These are phyloP conservation scores for Boletus sensibilis DNA, from an alignment of 768 basidiomycete genomes.

Conservation along the genomic window DNA sequence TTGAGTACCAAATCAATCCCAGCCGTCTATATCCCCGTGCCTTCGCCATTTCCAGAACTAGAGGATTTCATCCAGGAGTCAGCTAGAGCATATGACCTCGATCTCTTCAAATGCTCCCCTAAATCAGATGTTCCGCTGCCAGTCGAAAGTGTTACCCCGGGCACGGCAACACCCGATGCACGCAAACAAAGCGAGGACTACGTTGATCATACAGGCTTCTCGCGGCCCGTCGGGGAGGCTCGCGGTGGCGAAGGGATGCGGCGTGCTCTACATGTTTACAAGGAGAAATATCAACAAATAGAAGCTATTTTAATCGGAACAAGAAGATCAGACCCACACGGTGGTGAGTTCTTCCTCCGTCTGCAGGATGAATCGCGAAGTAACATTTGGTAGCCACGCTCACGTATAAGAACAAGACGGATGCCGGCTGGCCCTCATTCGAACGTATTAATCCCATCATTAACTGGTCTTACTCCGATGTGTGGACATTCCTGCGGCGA, in stretches of 20 bases:
- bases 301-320: constrained; percentile 89
- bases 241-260: constrained; percentile 76
- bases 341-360: constrained; percentile 58
- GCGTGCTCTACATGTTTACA: constrained; percentile 70
- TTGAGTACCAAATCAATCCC: constrained; percentile 48
- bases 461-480: constrained; percentile 87
- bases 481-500: constrained; percentile 83
- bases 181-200: constrained; percentile 9
- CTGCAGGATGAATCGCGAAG: not conserved
- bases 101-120: constrained; percentile 50
- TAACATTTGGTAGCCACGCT: constrained; percentile 55
- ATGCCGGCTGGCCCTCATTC: constrained; percentile 85
- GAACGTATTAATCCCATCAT: constrained; percentile 94
- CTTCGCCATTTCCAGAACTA: constrained; percentile 81
- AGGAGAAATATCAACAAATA: constrained; percentile 61
- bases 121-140: constrained; percentile 42
- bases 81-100: constrained; percentile 64
- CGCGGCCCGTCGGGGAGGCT: constrained; percentile 46
- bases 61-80: constrained; percentile 79
- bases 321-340: constrained; percentile 87
- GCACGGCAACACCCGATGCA: constrained; percentile 28
- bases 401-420: constrained; percentile 73
- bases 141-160: constrained; percentile 47
- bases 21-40: constrained; percentile 85
- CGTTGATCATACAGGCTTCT: constrained; percentile 15